A percentile compares a stretch with the other conserved stretches of the same genome.
Evolutionary conservation across 805 yeast genomes (phyloP).

Genomic region (Cyberlindnera saturnus): DNA sequence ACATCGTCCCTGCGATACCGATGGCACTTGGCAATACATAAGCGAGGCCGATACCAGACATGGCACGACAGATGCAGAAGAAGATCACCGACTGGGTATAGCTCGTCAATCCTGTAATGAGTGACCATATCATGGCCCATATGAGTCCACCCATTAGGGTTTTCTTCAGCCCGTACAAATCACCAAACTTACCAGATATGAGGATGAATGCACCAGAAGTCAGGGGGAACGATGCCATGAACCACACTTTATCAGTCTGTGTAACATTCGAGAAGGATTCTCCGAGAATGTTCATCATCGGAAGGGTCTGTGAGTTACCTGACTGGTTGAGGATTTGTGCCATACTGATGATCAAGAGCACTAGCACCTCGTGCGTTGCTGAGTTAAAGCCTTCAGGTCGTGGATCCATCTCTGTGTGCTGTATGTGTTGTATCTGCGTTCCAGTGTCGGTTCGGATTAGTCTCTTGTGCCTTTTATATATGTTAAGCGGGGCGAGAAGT

Average conservation of each 20-base stretch:
- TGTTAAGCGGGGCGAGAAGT: too few relatives aligned
- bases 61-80: conserved; percentile 47
- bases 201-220: conserved; percentile 70
- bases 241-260: conserved; percentile 44
- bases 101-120: conserved; percentile 52
- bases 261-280: conserved; percentile 26
- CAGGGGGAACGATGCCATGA: conserved; percentile 63
- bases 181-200: conserved; percentile 66
- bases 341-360: conserved; percentile 25
- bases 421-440: not conserved
- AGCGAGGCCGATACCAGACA: conserved; percentile 61
- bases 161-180: conserved; percentile 56
- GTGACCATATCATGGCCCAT: conserved; percentile 51
- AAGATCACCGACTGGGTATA: conserved; percentile 44
- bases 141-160: conserved; percentile 49
- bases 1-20: conserved; percentile 46
- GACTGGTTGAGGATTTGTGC: conserved; percentile 37
- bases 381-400: conserved; percentile 11
- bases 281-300: conserved; percentile 30
- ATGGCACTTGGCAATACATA: conserved; percentile 52
- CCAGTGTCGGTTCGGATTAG: not conserved
- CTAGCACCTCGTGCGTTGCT: conserved; percentile 21
- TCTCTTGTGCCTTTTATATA: too few relatives aligned
- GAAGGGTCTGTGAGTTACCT: conserved; percentile 32
- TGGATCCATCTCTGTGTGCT: conserved; percentile 6